Percentiles rank a stretch among this genome's conserved stretches.
Conservation (phyloP, 768 basidiomycete species). For the Grammothele lineata region DNA sequence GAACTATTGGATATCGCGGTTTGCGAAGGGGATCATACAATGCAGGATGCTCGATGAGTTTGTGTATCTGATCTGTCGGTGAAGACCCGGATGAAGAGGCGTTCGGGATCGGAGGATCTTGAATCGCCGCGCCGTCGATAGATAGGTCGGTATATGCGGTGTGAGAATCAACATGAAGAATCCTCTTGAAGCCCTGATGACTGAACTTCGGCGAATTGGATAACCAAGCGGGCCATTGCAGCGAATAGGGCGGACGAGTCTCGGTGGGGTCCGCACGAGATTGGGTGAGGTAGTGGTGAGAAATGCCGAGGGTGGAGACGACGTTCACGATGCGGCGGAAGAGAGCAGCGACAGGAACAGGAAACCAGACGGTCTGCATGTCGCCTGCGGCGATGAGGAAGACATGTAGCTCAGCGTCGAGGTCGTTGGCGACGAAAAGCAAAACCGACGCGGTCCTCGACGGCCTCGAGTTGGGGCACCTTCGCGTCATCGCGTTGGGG, state of each 20-base stretch:
- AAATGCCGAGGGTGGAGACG: slow-evolving; percentile 65
- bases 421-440: too few species aligned
- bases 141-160: slow-evolving; percentile 12
- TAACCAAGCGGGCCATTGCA: slow-evolving; percentile 16
- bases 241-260: background rate
- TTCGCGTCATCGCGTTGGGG: too few species aligned
- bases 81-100: slow-evolving; percentile 30
- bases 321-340: slow-evolving; percentile 65
- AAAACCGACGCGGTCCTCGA: too few species aligned
- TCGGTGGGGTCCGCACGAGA: slow-evolving; percentile 20
- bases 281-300: slow-evolving; percentile 53
- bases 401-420: slow-evolving; percentile 18
- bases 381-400: slow-evolving; percentile 12
- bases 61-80: slow-evolving; percentile 49
- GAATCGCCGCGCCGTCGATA: too few species aligned
- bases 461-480: too few species aligned
- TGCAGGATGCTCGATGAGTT: slow-evolving; percentile 69
- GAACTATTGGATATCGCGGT: slow-evolving; percentile 86
- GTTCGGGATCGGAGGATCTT: slow-evolving; percentile 1
- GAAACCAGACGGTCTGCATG: slow-evolving; percentile 48
- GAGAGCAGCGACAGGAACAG: slow-evolving; percentile 55
- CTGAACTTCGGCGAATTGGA: too few species aligned
- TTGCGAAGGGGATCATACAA: slow-evolving; percentile 73
- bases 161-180: too few species aligned
- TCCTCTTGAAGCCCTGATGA: too few species aligned